Percentiles rank a stretch among this genome's conserved stretches.
Evolutionary conservation across 768 basidiomycete genomes (phyloP).

Genomic region (Mycena amicta): DNA sequence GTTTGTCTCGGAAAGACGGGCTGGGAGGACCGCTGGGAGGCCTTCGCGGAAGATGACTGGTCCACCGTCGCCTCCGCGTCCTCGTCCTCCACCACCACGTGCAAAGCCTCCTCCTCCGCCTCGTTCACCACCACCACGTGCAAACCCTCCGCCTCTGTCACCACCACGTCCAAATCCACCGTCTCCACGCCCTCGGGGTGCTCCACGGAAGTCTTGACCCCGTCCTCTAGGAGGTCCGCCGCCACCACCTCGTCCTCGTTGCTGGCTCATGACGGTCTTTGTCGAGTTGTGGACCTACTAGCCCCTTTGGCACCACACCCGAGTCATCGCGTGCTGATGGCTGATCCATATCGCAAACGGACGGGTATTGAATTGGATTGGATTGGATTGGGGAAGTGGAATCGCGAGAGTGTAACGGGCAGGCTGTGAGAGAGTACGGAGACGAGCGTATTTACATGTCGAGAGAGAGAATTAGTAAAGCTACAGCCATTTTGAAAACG

Average conservation of each 20-base stretch:
- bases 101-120: conserved; percentile 12
- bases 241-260: neutral
- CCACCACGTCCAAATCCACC: conserved; percentile 4
- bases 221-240: neutral
- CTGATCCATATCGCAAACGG: too few species aligned
- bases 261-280: neutral
- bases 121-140: conserved; percentile 6
- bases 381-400: too few species aligned
- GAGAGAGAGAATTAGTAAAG: neutral
- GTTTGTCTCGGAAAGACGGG: conserved; percentile 35
- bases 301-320: too few species aligned
- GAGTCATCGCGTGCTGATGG: too few species aligned
- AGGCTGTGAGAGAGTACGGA: too few species aligned
- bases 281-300: neutral
- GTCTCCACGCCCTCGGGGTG: neutral
- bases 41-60: conserved; percentile 43
- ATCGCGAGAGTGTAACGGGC: too few species aligned
- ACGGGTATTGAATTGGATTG: too few species aligned
- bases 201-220: neutral
- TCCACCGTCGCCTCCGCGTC: conserved; percentile 23
- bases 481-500: neutral
- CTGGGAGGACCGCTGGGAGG: conserved; percentile 36
- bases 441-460: neutral
- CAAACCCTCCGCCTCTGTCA: conserved; percentile 5
- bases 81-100: conserved; percentile 21